Evolutionary conservation across 768 basidiomycete species (phyloP), one percentile per base, ranked within the genome.

Genomic region (Gelatoporia subvermispora): DNA sequence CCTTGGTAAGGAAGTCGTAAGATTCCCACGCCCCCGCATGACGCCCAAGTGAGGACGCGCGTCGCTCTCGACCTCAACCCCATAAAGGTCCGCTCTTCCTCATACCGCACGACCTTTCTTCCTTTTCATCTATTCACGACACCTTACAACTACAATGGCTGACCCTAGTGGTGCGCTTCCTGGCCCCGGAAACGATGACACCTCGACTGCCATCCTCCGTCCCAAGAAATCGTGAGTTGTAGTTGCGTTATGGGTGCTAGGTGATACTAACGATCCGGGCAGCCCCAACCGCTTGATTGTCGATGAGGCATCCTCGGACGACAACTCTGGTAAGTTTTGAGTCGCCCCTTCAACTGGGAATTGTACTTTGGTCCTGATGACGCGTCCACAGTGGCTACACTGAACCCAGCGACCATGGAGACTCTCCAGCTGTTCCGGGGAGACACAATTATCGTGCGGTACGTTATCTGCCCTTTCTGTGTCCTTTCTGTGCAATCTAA

Each of bases 281-380:
- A 98, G 94, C 20, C 95, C 96, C 25, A 96, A 97, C 75, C 92
- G 95, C 65, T 81, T 99, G 54, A 89, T 98, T 62, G 94, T 97
- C 56, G 95, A 98, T 62, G 96, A 99, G 65, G 83, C 93, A 31
- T 77, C 85, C 15, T 76, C 86, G 31, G 96, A 99, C 68, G 96
- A 99, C 65, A 99, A 98, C 77, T 95, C 92, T 67, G 89, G 89
- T 86, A 61, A 63, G 79, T 54, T 20, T n/a, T 11, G 20, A 16
- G 1, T 8, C 18, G 10, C 17, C 10, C 20, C 4, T 3, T 4
- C 11, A 40, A 10, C 3, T 3, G 16, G 11, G 7, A 38, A n/a
- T 37, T 41, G 21, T 13, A 22, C 17, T 20, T 35, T 42, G 17
- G 37, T 24, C 44, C 23, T 54, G 34, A 53, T 37, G 10, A 47